Base-by-base conservation (phyloP, 257 asterid genomes). In the Lycium barbarum region DNA sequence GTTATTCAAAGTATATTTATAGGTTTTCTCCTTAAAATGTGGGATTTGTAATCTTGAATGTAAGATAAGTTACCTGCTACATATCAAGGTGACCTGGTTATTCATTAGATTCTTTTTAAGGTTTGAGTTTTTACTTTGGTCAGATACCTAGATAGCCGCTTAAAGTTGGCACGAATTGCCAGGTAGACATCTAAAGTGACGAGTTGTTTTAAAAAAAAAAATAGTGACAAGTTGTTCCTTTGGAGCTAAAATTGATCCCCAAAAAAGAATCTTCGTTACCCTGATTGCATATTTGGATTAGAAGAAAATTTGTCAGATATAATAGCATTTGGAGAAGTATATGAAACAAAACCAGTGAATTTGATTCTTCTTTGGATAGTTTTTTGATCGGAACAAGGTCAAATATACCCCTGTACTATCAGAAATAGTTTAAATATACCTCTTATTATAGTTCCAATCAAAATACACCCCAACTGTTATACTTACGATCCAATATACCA, bases 151-250 rank as follows among this genome's bases (percentile, higher is more conserved):
- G 72, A 33, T 66, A 36, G n/a, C 2, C n/a, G 10, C 4, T 33
- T 33, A 26, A 66, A 33, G 5, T 66, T 66, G 45, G 15, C 76
- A 36, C 6, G 2, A 14, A 36, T 68, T 14, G 51, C 14, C 10
- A 15, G n/a, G 36, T 68, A 67, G 51, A 36, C 76, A 68, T 22
- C 76, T 35, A 36, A 67, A 36, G 22, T 65, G 51, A 45, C 1
- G 49, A 13, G 22, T n/a, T 36, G 12, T 10, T 9, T 26, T 22
- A 9, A 6, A 8, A 20, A 3, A 10, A n/a, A 20, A 45, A 10
- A 45, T n/a, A 49, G 58, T n/a, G n/a, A 72, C 57, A 72, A 72
- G 36, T 72, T 72, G 59, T 5, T 45, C 58, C 55, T 68, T 45
- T 73, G 12, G 45, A 73, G n/a, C 18, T 11, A 73, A 45, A 36